Evolutionary conservation across 345 rosid species (phyloP).

Genomic region (Viola odorata): DNA sequence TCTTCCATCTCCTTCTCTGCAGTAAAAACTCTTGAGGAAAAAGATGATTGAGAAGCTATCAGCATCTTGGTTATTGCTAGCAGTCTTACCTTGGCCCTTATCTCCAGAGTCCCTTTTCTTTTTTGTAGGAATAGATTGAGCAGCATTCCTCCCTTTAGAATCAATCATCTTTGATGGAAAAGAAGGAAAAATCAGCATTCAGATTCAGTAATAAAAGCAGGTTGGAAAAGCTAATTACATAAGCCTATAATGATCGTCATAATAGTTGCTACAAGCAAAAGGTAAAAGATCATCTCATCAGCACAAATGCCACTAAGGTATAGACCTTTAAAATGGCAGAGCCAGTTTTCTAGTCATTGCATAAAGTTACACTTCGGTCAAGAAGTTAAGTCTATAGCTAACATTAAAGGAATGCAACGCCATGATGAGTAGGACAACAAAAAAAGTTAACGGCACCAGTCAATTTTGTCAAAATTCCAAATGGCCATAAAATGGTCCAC

Average conservation of each 20-base stretch:
- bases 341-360: too few species aligned
- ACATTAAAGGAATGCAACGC: too few species aligned
- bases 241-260: not conserved
- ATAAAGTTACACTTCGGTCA: too few species aligned
- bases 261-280: not conserved
- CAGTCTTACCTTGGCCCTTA: conserved; percentile 34
- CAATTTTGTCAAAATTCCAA: too few species aligned
- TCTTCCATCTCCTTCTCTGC: conserved; percentile 60
- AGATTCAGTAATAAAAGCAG: not conserved
- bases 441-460: too few species aligned
- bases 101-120: conserved; percentile 62
- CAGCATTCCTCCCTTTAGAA: conserved; percentile 53
- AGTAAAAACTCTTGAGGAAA: conserved; percentile 42
- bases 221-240: not conserved
- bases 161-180: conserved; percentile 33
- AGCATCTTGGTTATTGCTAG: conserved; percentile 39
- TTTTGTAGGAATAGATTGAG: conserved; percentile 54
- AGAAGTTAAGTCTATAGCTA: too few species aligned
- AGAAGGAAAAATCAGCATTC: conserved; percentile 9
- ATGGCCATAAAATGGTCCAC: too few species aligned
- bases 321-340: not conserved
- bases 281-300: not conserved
- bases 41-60: conserved; percentile 31
- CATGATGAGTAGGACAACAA: too few species aligned
- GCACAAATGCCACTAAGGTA: not conserved